Base-by-base conservation (phyloP, 768 basidiomycete species). In the Agaricus blazei region DNA sequence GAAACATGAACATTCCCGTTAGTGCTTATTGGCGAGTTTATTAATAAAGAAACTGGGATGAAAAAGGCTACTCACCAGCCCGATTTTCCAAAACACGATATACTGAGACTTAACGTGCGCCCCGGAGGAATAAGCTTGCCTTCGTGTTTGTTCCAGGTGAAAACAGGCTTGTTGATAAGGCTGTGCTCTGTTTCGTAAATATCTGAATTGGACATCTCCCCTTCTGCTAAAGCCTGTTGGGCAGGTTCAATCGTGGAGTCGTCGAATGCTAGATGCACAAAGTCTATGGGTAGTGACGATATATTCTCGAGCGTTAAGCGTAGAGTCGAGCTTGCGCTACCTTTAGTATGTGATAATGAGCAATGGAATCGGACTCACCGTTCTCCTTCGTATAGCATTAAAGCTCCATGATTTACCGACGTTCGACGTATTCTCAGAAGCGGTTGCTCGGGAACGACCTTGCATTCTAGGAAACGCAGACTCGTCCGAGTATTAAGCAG, bases 331-430 rank as follows among this genome's bases (percentile, higher is more conserved):
- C 96, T 98, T 61, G 2, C 44, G 47, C 52, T 50, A 42, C 1
- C 29, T 14, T 42, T 31, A 12, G 24, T 5, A 24, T 57, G 56
- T 52, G 38, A 50, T 47, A 26, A 3, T 9, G 15, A 49, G 29
- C 40, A 24, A 3, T 14, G 14, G 59, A 37, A 23, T 27, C 53
- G 36, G 14, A 72, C 84, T 57, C 59, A 93, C 95, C 72, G 85
- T 74, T 99, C 97, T 34, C 97, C 97, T 47, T 96, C 83, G 64
- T 96, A 98, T 49, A 98, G 74, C 92, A 97, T 96, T 26, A 98
- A 73, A 0, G 95, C 93, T 1, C 93, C 93, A 62, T 97, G 93
- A 1, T 90, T 95, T 23, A 97, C 72, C n/a, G 90, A 92, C 14
- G 88, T 90, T 65, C 90, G 76, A 53, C 90, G 80, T 66, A 99